These are phyloP conservation scores for Escallonia herrerae DNA, from an alignment of 129 eudicot species.

Conservation along the genomic window DNA sequence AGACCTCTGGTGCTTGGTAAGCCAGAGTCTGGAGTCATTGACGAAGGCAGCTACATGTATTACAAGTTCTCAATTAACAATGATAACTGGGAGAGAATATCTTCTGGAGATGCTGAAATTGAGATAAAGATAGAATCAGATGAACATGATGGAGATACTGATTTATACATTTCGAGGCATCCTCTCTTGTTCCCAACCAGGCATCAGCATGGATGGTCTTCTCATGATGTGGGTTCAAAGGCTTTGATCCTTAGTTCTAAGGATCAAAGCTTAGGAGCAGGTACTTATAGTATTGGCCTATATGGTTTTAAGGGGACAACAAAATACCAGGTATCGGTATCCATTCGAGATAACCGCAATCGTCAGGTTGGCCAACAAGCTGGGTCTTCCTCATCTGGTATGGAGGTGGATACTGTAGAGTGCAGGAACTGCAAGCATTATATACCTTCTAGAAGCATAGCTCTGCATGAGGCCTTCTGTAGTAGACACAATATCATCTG, in stretches of 20 bases:
- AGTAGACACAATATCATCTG: constrained; percentile 75
- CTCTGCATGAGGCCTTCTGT: constrained; percentile 85
- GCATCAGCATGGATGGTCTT: constrained; percentile 94
- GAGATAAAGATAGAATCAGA: constrained; percentile 62
- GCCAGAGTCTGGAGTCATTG: constrained; percentile 55
- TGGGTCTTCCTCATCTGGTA: constrained; percentile 32
- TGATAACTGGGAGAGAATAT: constrained; percentile 40
- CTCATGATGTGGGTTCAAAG: constrained; percentile 84
- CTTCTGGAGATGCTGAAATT: constrained; percentile 43
- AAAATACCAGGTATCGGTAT: constrained; percentile 40
- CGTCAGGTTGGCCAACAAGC: constrained; percentile 55
- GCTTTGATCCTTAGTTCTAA: constrained; percentile 61
- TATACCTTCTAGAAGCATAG: constrained; percentile 73
- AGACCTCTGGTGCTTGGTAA: constrained; percentile 59
- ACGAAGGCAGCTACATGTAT: constrained; percentile 65
- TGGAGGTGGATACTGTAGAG: constrained; percentile 61
- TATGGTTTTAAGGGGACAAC: constrained; percentile 86
- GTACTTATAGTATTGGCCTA: constrained; percentile 69
- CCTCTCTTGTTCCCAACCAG: constrained; percentile 74
- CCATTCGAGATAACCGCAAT: constrained; percentile 32
- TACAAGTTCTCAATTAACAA: constrained; percentile 68
- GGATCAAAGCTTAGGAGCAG: constrained; percentile 51
- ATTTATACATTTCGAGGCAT: constrained; percentile 73
- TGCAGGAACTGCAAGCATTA: constrained; percentile 81
- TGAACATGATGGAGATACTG: constrained; percentile 70